Evolutionary conservation across 306 rosid species (phyloP).

Genomic region (Ormosia semicastrata): DNA sequence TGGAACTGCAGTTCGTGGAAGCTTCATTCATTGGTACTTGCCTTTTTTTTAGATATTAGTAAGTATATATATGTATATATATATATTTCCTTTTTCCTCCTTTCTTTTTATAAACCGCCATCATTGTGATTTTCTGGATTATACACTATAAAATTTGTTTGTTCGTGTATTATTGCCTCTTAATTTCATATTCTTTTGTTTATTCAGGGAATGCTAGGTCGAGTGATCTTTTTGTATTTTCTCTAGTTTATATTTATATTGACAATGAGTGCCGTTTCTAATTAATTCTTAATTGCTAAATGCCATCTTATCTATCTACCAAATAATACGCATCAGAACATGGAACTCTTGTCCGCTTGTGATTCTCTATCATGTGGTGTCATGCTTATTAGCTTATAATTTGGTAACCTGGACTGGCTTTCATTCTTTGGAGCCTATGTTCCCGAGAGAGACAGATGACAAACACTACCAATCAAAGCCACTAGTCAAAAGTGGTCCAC

Average conservation of each 20-base stretch:
- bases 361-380: not conserved
- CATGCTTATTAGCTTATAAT: not conserved
- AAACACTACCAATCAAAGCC: not conserved
- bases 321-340: not conserved
- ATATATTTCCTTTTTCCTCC: not conserved
- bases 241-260: not conserved
- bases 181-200: slow-evolving; percentile 8
- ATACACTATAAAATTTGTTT: slow-evolving; percentile 12
- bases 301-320: not conserved
- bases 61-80: not conserved
- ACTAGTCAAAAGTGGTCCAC: slow-evolving; percentile 21
- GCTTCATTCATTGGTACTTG: slow-evolving; percentile 39
- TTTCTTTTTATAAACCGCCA: not conserved
- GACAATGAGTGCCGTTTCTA: not conserved
- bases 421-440: not conserved
- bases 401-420: slow-evolving; percentile 5
- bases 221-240: not conserved
- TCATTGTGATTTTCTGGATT: slow-evolving; percentile 15
- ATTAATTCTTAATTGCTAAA: not conserved
- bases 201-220: not conserved
- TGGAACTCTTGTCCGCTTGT: not conserved
- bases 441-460: not conserved
- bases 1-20: slow-evolving; percentile 47
- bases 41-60: slow-evolving; percentile 13
- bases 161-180: slow-evolving; percentile 6